Conservation (phyloP, 2,329 filamentous ascomycete genomes). For the Colletotrichum coccodes region DNA sequence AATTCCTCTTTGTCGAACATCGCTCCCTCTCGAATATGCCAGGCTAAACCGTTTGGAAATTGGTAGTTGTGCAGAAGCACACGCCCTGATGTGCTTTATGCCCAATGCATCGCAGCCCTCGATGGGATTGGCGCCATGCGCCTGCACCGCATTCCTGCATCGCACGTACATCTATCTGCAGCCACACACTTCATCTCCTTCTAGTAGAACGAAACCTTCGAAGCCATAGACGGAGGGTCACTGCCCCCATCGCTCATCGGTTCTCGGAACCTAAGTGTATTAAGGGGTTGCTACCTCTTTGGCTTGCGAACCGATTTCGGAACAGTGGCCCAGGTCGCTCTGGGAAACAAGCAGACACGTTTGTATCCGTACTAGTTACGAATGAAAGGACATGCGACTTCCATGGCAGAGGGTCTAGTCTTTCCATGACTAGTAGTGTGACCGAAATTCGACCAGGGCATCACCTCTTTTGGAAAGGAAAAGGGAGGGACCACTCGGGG, state of each 20-base stretch:
- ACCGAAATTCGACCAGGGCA: background rate
- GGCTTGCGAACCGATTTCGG: background rate
- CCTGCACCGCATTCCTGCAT: conserved; percentile 2
- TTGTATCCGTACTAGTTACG: background rate
- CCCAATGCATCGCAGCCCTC: background rate
- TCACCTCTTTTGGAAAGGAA: background rate
- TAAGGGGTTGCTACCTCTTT: background rate
- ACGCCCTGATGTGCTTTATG: background rate
- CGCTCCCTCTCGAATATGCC: background rate
- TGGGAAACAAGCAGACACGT: background rate
- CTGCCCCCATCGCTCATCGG: no score
- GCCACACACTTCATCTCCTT: background rate
- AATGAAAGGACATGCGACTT: background rate
- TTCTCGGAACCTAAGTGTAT: background rate
- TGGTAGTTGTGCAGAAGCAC: background rate
- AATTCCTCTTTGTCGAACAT: background rate
- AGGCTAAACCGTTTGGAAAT: background rate
- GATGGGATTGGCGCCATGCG: background rate
- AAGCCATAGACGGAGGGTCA: background rate
- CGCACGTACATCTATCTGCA: conserved; percentile 7
- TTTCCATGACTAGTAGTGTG: background rate
- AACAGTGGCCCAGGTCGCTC: background rate
- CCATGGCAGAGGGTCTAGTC: background rate
- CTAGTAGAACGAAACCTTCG: background rate
- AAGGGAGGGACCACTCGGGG: conserved; percentile 9